These are phyloP conservation scores for Trypanosoma cruzi DNA, from an alignment of 208 protist species.

Conservation along the genomic window DNA sequence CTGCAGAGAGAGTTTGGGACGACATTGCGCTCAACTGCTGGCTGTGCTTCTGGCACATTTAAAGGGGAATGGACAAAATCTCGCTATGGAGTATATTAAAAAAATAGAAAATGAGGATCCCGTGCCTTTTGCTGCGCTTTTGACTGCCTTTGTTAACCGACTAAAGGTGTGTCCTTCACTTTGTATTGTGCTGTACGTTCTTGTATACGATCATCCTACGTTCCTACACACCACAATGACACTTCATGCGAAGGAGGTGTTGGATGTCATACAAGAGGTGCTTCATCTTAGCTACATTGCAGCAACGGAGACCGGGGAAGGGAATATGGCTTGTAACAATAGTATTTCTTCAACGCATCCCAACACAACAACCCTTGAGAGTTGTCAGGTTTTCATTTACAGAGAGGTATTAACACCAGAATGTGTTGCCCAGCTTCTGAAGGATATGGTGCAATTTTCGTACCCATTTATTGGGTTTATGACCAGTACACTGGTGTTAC, in stretches of 20 bases:
- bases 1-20: slow-evolving; percentile 43
- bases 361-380: neutral
- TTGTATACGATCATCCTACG: slow-evolving; percentile 68
- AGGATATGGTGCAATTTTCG: slow-evolving; percentile 47
- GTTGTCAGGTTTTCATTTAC: slow-evolving; percentile 5
- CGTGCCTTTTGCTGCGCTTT: slow-evolving; percentile 43
- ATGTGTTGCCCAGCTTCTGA: slow-evolving; percentile 38
- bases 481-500: slow-evolving; percentile 72
- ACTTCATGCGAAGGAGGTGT: slow-evolving; percentile 34
- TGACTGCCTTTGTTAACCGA: slow-evolving; percentile 36
- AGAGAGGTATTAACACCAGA: slow-evolving; percentile 33
- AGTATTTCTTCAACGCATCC: neutral
- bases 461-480: slow-evolving; percentile 85
- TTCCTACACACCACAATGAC: slow-evolving; percentile 53
- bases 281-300: slow-evolving; percentile 43
- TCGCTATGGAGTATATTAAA: slow-evolving; percentile 48
- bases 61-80: slow-evolving; percentile 62
- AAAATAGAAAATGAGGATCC: slow-evolving; percentile 28
- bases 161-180: slow-evolving; percentile 51
- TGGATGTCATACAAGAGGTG: slow-evolving; percentile 47
- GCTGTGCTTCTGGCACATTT: slow-evolving; percentile 64
- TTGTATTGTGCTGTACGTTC: slow-evolving; percentile 69
- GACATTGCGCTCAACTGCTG: slow-evolving; percentile 62
- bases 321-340: neutral
- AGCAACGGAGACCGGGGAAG: neutral